Evolutionary conservation across 2,329 filamentous ascomycete genomes (phyloP).

Genomic region (Lasiodiplodia sp.): DNA sequence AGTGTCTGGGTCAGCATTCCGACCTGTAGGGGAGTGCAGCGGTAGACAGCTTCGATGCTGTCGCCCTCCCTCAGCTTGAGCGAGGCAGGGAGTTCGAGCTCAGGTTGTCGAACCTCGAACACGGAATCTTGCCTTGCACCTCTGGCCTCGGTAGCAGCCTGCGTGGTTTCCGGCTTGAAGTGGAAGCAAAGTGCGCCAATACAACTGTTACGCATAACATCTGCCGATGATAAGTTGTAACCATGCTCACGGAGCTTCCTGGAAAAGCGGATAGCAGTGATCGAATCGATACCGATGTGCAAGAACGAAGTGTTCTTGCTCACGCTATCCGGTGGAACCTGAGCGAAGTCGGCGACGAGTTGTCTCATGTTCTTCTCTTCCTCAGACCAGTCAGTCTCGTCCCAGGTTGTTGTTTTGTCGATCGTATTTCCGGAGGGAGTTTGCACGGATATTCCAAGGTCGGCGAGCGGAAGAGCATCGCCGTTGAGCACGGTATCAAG

Average conservation of each 20-base stretch:
- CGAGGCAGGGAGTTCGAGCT: conserved; percentile 12
- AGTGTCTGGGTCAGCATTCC: conserved; percentile 70
- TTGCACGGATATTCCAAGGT: conserved; percentile 44
- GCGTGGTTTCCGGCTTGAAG: conserved; percentile 14
- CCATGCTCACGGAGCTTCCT: conserved; percentile 40
- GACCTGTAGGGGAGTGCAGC: conserved; percentile 53
- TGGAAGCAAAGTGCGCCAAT: conserved; percentile 35
- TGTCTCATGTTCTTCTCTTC: conserved; percentile 16
- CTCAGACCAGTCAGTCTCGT: conserved; percentile 22
- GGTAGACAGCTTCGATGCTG: conserved; percentile 50
- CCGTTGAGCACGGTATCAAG: conserved; percentile 39
- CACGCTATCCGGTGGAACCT: conserved; percentile 36
- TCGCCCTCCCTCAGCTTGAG: conserved; percentile 31
- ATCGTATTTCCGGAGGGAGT: not conserved
- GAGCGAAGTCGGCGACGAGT: conserved; percentile 37
- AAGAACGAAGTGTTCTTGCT: conserved; percentile 41
- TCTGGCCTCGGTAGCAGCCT: not conserved
- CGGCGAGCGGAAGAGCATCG: conserved; percentile 37
- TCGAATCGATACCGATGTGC: conserved; percentile 46
- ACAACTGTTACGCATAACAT: conserved; percentile 45
- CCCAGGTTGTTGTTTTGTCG: conserved; percentile 15
- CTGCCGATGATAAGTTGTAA: conserved; percentile 43
- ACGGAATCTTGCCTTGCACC: conserved; percentile 14
- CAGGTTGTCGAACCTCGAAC: conserved; percentile 10
- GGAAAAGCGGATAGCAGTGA: conserved; percentile 46